Conservation (phyloP, 768 basidiomycete genomes). For the Agrocybe pediades region DNA sequence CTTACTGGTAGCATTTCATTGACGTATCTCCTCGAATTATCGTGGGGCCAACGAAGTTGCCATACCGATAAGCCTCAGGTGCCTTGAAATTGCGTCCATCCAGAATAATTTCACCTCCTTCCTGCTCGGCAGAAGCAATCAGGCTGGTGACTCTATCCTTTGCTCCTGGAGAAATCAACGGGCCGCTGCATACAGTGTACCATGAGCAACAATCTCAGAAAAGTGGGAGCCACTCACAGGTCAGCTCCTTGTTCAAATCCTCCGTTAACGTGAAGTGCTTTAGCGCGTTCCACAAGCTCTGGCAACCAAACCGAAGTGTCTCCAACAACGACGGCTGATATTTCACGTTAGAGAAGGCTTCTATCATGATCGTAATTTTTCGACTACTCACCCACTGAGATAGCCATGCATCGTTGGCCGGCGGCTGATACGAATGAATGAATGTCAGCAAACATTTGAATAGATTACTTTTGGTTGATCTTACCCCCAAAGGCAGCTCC, state of each 20-base stretch:
- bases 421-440: constrained; percentile 59
- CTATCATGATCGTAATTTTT: background rate
- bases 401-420: constrained; percentile 96
- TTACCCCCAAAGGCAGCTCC: constrained; percentile 92
- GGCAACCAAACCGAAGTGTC: constrained; percentile 79
- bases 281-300: constrained; percentile 80
- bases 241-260: constrained; percentile 90
- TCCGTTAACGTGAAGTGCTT: constrained; percentile 79
- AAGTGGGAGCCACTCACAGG: constrained; percentile 46
- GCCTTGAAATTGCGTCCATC: constrained; percentile 80
- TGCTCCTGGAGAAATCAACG: constrained; percentile 80
- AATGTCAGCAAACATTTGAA: background rate
- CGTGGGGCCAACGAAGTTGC: constrained; percentile 95
- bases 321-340: constrained; percentile 78
- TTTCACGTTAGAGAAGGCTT: constrained; percentile 2
- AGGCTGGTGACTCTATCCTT: constrained; percentile 75
- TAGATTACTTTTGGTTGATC: constrained; percentile 10
- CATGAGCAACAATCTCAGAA: background rate
- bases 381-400: constrained; percentile 74
- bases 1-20: constrained; percentile 88
- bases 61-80: constrained; percentile 68
- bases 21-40: constrained; percentile 79
- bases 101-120: constrained; percentile 85
- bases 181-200: constrained; percentile 48
- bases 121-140: constrained; percentile 70